These are phyloP conservation scores for Candida quercuum DNA, from an alignment of 805 yeast species.

Conservation along the genomic window DNA sequence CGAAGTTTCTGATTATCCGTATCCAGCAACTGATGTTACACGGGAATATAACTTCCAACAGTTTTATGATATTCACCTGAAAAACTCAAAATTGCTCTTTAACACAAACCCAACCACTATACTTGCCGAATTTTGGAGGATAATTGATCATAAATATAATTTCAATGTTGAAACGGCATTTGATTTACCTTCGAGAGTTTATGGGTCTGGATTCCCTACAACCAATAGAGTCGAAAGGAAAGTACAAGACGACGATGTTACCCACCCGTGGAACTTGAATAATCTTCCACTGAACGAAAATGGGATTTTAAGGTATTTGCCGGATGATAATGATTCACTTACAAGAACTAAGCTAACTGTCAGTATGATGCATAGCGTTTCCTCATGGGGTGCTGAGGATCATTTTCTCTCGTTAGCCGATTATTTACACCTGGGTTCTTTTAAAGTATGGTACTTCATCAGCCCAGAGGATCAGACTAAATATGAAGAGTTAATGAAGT, in stretches of 20 bases:
- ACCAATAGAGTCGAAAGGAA: conserved; percentile 17
- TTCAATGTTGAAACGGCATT: conserved; percentile 33
- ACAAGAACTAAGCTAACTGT: conserved; percentile 41
- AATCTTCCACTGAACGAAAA: conserved; percentile 46
- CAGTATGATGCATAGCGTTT: conserved; percentile 48
- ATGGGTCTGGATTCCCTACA: conserved; percentile 34
- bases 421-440: conserved; percentile 51
- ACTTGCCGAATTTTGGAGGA: conserved; percentile 16
- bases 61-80: conserved; percentile 50
- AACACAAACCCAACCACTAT: conserved; percentile 17
- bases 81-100: conserved; percentile 25
- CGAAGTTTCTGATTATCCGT: conserved; percentile 33
- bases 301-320: conserved; percentile 42
- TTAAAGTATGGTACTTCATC: conserved; percentile 57
- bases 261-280: conserved; percentile 50
- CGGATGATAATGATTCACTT: conserved; percentile 37
- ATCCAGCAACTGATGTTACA: conserved; percentile 35
- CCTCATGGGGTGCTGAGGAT: conserved; percentile 58
- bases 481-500: conserved; percentile 53
- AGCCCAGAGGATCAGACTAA: conserved; percentile 48
- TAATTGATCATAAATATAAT: conserved; percentile 26
- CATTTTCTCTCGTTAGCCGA: conserved; percentile 50
- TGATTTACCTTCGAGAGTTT: conserved; percentile 29
- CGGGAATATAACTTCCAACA: conserved; percentile 52
- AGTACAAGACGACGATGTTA: conserved; percentile 1